Evolutionary conservation across 208 protist species (phyloP), one percentile per base, ranked within the genome.

Genomic region (Spironucleus salmonicida): DNA sequence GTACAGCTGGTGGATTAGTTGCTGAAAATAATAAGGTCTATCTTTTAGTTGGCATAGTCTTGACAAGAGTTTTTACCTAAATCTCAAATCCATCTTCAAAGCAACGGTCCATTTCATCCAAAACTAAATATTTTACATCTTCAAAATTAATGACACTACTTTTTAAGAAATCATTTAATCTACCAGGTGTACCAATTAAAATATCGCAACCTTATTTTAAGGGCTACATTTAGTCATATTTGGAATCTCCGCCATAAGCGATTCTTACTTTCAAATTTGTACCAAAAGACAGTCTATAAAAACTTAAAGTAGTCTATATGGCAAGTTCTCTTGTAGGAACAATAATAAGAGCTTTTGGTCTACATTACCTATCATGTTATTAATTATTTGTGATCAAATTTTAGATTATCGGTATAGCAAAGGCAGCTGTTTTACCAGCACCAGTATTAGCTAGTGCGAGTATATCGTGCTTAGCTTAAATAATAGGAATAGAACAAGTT

Each of bases 271-370:
- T 77, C 35, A 97, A 78, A 59, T 88, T 85, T 64, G 87, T 85
- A 38, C 86, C 84, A 45, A 86, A 80, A 15, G 92, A 86, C 40
- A 92, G 91, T 78, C 95, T 94, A 26, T 75, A 62, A 11, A 88
- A 85, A 81, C 96, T 94, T 30, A 88, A 83, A 74, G 96, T 91
- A 78, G 96, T 98, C 84, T 98, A 94, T 81, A 92, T 86, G 0
- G 92, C 93, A 11, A 98, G 84, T 79, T 98, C 95, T 74, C 94
- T 88, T 0, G 94, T 97, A 0, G 95, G 95, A 39, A 92, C 92
- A 75, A 99, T 85, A 34, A 98, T 90, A 64, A 99, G 76, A 1
- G 88, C 90, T 29, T 75, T 69, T 13, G 79, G 75, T 0, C 45
- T 1, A 15, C 38, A 38, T 38, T 49, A 0, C 0, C 68, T 23